These are phyloP conservation scores for Phaseolus coccineus DNA, from an alignment of 331 rosid species.

Conservation along the genomic window DNA sequence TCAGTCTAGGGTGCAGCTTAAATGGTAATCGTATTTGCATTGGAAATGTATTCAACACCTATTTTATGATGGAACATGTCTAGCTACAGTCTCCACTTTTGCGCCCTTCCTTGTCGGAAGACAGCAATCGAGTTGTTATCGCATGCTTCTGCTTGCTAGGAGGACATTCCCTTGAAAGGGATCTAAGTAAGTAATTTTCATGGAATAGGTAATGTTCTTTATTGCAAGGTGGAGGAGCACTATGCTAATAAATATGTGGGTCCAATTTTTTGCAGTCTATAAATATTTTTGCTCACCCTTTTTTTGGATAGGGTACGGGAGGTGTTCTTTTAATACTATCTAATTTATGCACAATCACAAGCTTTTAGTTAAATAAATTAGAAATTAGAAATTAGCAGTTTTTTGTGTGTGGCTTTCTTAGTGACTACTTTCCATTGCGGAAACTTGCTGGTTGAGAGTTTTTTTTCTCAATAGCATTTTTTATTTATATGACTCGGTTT, in stretches of 20 bases:
- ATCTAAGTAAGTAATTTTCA: background rate
- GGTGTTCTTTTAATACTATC: too few species aligned
- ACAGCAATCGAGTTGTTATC: background rate
- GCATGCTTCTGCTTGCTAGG: background rate
- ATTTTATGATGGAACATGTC: background rate
- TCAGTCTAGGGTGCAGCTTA: background rate
- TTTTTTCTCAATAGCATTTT: too few species aligned
- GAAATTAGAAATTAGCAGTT: too few species aligned
- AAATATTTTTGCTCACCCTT: too few species aligned
- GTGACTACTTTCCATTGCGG: too few species aligned
- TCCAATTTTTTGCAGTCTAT: too few species aligned
- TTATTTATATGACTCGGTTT: too few species aligned
- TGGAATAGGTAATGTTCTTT: background rate
- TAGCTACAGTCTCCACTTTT: background rate
- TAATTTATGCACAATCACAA: too few species aligned
- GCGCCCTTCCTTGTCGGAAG: background rate
- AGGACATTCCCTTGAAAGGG: constrained; percentile 1
- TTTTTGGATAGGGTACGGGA: too few species aligned
- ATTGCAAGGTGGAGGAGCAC: background rate
- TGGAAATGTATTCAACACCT: background rate
- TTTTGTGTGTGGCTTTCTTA: too few species aligned
- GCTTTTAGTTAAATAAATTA: too few species aligned
- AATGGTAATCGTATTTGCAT: constrained; percentile 3
- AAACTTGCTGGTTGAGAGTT: too few species aligned
- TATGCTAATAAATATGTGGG: background rate